Conservation (phyloP, 75 land plant genomes). For the Adiantum capillusveneris region DNA sequence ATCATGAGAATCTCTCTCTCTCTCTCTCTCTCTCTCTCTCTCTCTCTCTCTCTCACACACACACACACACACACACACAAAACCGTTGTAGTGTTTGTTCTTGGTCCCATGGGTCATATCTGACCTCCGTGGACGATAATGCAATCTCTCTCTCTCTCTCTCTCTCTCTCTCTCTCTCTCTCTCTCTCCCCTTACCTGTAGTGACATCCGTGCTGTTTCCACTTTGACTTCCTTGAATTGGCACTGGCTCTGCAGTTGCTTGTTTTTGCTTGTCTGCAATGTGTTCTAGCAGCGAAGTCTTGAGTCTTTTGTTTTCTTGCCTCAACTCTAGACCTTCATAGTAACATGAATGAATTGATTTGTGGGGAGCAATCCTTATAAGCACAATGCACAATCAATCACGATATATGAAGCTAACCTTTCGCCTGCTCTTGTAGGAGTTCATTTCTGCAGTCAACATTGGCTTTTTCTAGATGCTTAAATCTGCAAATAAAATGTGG, state of each 20-base stretch:
- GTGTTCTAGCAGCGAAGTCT: neutral
- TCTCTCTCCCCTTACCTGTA: too few relatives aligned
- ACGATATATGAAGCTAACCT: neutral
- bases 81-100: too few relatives aligned
- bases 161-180: neutral
- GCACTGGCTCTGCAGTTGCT: neutral
- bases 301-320: slow-evolving; percentile 4
- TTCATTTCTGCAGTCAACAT: neutral
- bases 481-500: neutral
- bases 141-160: neutral
- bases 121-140: too few relatives aligned
- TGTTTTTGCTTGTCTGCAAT: slow-evolving; percentile 1
- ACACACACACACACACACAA: too few relatives aligned
- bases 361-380: too few relatives aligned
- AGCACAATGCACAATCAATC: neutral
- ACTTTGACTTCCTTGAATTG: neutral
- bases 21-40: neutral
- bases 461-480: slow-evolving; percentile 1
- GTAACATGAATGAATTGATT: neutral
- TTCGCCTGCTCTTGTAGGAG: slow-evolving; percentile 1
- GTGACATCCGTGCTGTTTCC: neutral
- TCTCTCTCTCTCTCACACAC: neutral
- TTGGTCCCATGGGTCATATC: too few relatives aligned
- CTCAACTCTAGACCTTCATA: neutral
- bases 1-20: neutral